Conservation (phyloP, 192 early-diverging fungal species). For the Rhizophagus prolifer region DNA sequence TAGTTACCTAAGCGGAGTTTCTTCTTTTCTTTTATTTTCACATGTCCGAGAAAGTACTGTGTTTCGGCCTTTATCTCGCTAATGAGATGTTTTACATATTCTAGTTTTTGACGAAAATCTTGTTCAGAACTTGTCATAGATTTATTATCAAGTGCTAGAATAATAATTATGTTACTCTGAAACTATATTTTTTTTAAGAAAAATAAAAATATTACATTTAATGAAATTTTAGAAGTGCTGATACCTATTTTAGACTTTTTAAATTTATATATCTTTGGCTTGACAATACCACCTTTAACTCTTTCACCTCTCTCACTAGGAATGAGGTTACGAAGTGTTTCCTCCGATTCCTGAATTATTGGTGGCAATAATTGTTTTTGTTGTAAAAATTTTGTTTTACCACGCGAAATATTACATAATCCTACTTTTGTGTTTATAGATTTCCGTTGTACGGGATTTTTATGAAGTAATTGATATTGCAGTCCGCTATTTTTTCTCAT, state of each 20-base stretch:
- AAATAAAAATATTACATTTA: too few species aligned
- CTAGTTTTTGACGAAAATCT: not conserved
- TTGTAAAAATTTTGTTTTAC: not conserved
- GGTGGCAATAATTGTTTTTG: too few species aligned
- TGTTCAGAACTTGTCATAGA: too few species aligned
- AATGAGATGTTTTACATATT: too few species aligned
- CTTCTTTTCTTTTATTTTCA: not conserved
- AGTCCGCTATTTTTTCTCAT: not conserved
- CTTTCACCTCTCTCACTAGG: too few species aligned
- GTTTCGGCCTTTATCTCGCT: not conserved
- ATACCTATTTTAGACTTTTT: not conserved
- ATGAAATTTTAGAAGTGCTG: not conserved
- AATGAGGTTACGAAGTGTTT: not conserved
- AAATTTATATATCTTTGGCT: not conserved
- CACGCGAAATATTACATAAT: not conserved
- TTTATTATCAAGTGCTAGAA: too few species aligned
- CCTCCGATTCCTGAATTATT: not conserved
- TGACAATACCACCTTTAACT: not conserved
- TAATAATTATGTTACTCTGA: too few species aligned
- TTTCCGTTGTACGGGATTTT: not conserved
- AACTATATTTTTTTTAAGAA: too few species aligned
- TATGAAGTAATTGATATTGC: not conserved
- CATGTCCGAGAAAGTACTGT: not conserved
- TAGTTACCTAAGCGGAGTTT: not conserved
- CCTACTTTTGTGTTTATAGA: not conserved